A percentile compares a stretch with the other conserved stretches of the same genome.
phyloP scores from a whole-genome alignment of 768 basidiomycete genomes.

The Russula foetens region DNA sequence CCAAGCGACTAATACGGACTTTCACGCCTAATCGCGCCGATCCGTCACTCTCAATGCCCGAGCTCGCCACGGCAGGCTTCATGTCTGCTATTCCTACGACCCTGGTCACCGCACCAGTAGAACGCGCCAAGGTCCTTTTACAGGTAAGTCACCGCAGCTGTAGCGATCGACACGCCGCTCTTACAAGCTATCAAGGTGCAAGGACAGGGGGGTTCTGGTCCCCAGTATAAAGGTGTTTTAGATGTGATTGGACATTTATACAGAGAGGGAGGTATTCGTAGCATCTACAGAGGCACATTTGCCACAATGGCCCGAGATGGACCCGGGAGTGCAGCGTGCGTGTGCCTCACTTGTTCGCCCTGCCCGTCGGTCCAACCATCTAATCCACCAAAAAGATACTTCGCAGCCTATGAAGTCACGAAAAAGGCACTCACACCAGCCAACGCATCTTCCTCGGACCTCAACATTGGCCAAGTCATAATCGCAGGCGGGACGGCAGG shows the following conservation, averaged over 20 bases:
- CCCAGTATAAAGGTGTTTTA: conserved; percentile 80
- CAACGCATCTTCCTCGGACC: conserved; percentile 67
- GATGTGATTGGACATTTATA: conserved; percentile 90
- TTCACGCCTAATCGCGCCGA: conserved; percentile 70
- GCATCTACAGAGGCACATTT: conserved; percentile 85
- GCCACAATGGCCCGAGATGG: conserved; percentile 96
- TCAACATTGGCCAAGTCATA: conserved; percentile 82
- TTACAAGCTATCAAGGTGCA: conserved; percentile 78
- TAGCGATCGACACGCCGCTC: not conserved
- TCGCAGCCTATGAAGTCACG: conserved; percentile 92
- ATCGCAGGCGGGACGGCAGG: conserved; percentile 92
- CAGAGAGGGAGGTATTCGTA: conserved; percentile 84
- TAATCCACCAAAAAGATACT: conserved; percentile 55
- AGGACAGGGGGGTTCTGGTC: conserved; percentile 70
- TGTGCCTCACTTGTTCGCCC: conserved; percentile 16
- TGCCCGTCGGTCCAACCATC: conserved; percentile 7
- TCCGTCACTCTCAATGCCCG: conserved; percentile 55
- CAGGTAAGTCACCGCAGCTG: conserved; percentile 46
- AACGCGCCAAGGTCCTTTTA: conserved; percentile 91
- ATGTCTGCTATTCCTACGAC: conserved; percentile 91
- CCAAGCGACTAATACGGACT: conserved; percentile 76
- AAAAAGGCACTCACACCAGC: conserved; percentile 81
- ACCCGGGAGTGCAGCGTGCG: conserved; percentile 93
- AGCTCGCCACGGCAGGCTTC: conserved; percentile 91
- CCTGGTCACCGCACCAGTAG: conserved; percentile 89